These are phyloP conservation scores for Starmerella ratchasimensis DNA, from an alignment of 805 yeast genomes.

Conservation along the genomic window DNA sequence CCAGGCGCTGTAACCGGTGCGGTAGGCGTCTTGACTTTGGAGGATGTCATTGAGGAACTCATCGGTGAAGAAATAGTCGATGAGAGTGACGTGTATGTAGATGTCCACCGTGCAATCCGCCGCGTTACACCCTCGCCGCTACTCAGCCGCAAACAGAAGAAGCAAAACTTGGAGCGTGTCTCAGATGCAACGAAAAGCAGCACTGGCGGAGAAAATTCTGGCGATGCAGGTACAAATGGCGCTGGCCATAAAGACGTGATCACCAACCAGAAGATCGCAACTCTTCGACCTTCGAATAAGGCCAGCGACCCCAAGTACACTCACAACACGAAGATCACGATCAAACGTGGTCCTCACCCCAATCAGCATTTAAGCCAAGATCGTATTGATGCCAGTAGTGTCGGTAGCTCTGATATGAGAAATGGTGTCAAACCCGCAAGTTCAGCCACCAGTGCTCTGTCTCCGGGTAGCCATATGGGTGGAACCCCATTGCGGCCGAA, in stretches of 20 bases:
- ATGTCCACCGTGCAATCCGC: constrained; percentile 75
- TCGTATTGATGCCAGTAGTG: not conserved
- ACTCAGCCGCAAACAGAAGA: constrained; percentile 10
- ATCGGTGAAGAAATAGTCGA: constrained; percentile 97
- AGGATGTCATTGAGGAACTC: constrained; percentile 94
- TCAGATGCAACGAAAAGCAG: constrained; percentile 3
- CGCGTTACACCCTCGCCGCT: constrained; percentile 31
- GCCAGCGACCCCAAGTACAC: constrained; percentile 58
- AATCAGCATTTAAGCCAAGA: not conserved
- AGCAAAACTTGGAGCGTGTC: constrained; percentile 1
- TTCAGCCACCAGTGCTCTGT: no score
- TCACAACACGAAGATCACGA: constrained; percentile 48
- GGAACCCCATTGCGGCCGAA: no score
- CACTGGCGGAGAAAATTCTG: not conserved
- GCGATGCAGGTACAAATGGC: no score
- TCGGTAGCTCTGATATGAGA: not conserved
- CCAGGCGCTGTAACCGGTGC: constrained; percentile 82
- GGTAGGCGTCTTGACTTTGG: constrained; percentile 79
- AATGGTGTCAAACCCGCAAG: no score
- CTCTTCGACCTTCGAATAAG: constrained; percentile 31
- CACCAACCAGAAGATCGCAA: not conserved
- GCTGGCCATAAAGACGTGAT: not conserved
- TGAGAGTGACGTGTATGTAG: constrained; percentile 87
- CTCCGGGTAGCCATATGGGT: no score
- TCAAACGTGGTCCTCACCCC: constrained; percentile 30